Base-by-base conservation (phyloP, 1,139 yeast species). In the Zhuliangozyma parablackwelliae region DNA sequence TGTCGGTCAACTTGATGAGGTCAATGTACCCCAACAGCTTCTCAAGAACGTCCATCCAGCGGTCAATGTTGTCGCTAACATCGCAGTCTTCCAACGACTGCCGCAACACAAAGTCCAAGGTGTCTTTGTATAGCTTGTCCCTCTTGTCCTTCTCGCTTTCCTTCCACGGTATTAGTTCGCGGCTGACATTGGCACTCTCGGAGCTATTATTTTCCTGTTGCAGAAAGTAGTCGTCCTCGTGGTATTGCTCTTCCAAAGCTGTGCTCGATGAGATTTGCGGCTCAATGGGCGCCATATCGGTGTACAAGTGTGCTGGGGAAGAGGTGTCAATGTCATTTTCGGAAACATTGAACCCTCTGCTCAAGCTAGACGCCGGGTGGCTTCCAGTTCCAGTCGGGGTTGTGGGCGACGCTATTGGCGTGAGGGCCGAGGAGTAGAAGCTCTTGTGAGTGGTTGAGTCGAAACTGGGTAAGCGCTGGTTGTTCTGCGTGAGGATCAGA, bases 51-150 rank as follows among this genome's bases (percentile, higher is more conserved):
- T 36, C 34, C 23, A 47, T 43, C 75, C 76, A 70, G 69, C 78
- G 27, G 69, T 61, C 53, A 41, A 58, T 50, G 49, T 71, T 59
- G 24, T 71, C 72, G 28, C 47, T 53, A 12, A 70, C 57, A 25
- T 67, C 73, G 43, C 72, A 65, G 52, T 86, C 94, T 7, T 64
- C 65, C 29, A 94, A 67, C 25, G 86, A 75, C 57, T 92, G 97
- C 11, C 58, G 63, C 28, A 84, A 57, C 28, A 84, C 63, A 2
- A 59, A 56, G 20, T 57, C 59, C 25, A 69, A 51, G 6, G 48
- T 48, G 5, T 50, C 57, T 7, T 50, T 47, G 43, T 57, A 65
- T 2, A 57, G 48, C 3, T 38, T 33, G 6, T 53, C 52, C 10
- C 44, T 26, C 32, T 33, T 30, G 10, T 35, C 23, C 12, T 21